These are phyloP conservation scores for Annulohypoxylon stygium DNA, from an alignment of 495 filamentous ascomycete genomes.

Conservation along the genomic window DNA sequence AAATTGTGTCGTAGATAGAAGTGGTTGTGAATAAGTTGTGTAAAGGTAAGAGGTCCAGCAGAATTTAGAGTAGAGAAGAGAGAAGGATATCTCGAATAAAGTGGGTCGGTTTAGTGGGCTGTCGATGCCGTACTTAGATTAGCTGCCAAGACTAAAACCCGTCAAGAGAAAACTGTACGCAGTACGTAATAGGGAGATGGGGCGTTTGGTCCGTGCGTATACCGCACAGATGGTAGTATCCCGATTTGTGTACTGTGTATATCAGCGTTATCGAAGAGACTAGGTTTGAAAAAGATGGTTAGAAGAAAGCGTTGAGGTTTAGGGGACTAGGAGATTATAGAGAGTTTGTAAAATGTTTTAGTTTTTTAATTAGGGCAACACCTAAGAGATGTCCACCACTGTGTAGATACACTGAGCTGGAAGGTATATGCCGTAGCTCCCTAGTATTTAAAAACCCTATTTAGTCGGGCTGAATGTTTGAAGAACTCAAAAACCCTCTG, in stretches of 20 bases:
- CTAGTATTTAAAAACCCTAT: background rate
- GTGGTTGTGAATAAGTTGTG: conserved; percentile 20
- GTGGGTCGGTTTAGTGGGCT: conserved; percentile 26
- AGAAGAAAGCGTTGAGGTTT: background rate
- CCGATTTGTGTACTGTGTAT: background rate
- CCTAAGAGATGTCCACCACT: too few species aligned
- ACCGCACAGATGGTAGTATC: conserved; percentile 4
- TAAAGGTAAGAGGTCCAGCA: conserved; percentile 20
- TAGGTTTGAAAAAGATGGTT: background rate
- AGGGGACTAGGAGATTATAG: background rate
- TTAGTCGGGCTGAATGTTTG: background rate
- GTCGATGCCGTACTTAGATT: conserved; percentile 1
- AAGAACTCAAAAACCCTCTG: background rate
- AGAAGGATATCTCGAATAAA: conserved; percentile 23
- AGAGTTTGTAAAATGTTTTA: too few species aligned
- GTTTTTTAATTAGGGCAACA: too few species aligned
- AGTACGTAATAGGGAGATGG: conserved; percentile 4
- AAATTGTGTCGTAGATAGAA: conserved; percentile 16
- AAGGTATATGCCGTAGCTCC: background rate
- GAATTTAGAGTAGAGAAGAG: conserved; percentile 23
- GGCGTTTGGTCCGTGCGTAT: background rate
- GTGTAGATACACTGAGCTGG: background rate
- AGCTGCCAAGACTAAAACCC: conserved; percentile 11
- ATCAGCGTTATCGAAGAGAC: background rate
- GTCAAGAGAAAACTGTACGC: background rate